Percentiles rank a stretch among this genome's conserved stretches.
phyloP scores from a whole-genome alignment of 768 basidiomycete genomes.

The Mycena latifolia region DNA sequence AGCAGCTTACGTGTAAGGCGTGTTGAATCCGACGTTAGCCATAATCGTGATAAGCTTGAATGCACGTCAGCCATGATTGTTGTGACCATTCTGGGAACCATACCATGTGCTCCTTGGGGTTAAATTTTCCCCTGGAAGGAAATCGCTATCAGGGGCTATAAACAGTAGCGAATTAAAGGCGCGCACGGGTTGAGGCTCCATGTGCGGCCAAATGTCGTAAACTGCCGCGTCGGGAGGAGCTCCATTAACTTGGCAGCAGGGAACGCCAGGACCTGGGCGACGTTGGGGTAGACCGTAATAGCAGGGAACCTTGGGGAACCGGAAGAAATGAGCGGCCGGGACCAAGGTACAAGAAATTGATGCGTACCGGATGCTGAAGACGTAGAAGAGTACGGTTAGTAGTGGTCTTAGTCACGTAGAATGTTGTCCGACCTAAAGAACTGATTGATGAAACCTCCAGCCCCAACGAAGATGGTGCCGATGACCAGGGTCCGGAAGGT shows the following conservation, averaged over 20 bases:
- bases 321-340: no score
- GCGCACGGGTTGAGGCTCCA: slow-evolving; percentile 59
- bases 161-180: slow-evolving; percentile 21
- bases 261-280: slow-evolving; percentile 62
- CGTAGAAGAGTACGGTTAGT: no score
- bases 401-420: no score
- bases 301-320: background rate
- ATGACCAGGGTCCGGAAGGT: slow-evolving; percentile 62
- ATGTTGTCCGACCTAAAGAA: no score
- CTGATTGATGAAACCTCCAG: slow-evolving; percentile 45
- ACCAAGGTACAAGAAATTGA: no score
- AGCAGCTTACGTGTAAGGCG: slow-evolving; percentile 59
- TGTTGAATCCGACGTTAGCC: slow-evolving; percentile 60
- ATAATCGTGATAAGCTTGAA: slow-evolving; percentile 47
- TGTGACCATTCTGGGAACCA: no score
- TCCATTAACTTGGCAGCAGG: slow-evolving; percentile 58
- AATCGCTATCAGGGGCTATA: background rate
- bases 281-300: slow-evolving; percentile 38
- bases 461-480: slow-evolving; percentile 42
- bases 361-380: slow-evolving; percentile 47
- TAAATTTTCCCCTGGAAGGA: slow-evolving; percentile 62
- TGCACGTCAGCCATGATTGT: background rate
- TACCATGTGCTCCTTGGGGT: slow-evolving; percentile 74
- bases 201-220: slow-evolving; percentile 60
- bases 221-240: slow-evolving; percentile 34